Conservation (phyloP, 306 rosid genomes). For the Purshia tridentata region DNA sequence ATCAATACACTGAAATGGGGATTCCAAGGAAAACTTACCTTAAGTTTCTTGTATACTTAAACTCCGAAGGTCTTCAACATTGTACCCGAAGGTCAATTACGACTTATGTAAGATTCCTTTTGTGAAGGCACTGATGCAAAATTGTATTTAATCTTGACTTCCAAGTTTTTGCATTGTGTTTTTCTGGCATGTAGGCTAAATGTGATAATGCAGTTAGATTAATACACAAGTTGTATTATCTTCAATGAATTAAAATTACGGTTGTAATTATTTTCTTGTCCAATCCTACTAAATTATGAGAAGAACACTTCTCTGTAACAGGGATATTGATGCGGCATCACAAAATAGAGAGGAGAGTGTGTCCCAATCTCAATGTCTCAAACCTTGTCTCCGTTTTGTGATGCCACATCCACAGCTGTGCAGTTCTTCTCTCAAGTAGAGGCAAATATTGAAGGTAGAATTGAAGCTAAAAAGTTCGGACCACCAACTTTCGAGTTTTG, state of each 20-base stretch:
- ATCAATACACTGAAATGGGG: slow-evolving; percentile 11
- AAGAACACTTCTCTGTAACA: too few species aligned
- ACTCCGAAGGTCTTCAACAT: not conserved
- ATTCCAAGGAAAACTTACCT: slow-evolving; percentile 13
- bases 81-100: not conserved
- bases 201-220: not conserved
- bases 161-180: not conserved
- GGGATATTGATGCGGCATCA: too few species aligned
- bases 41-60: slow-evolving; percentile 12
- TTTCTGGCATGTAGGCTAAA: not conserved
- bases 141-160: not conserved
- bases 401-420: too few species aligned
- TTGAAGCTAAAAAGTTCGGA: not conserved
- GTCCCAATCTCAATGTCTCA: too few species aligned
- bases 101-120: not conserved
- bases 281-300: too few species aligned
- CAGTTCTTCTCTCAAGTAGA: too few species aligned
- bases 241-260: not conserved
- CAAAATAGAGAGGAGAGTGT: too few species aligned
- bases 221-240: not conserved
- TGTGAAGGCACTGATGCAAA: not conserved
- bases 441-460: too few species aligned
- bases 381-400: too few species aligned
- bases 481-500: too few species aligned
- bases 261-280: too few species aligned